Evolutionary conservation across 805 yeast species (phyloP), one percentile per base, ranked within the genome.

Genomic region (Dipodascopsis uninucleata): DNA sequence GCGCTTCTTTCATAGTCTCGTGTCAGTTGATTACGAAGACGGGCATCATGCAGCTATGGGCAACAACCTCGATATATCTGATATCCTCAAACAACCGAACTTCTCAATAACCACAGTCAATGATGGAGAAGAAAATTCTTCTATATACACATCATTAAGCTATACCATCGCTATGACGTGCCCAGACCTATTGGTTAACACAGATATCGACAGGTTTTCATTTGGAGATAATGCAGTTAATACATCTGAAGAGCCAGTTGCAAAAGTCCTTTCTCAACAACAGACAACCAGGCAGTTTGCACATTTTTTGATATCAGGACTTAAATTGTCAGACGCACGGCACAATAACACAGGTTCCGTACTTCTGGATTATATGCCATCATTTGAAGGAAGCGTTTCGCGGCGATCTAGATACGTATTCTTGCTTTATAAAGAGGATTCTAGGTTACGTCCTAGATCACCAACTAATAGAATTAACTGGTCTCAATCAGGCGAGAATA

Each of bases 11-110:
- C 16, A 6, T 18, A 47, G 52, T 12, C 40, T 47, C 7, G 38
- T 47, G 24, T 47, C 52, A 16, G 50, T 44, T 8, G 52, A 47
- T 22, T 47, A 39, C 22, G 31, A 34, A 25, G 41, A 36, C 23
- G 51, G 38, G 10, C 41, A 48, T 21, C 46, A 48, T 16, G 53
- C 51, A 21, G 51, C 53, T 18, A 38, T 48, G 17, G 53, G 53
- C 23, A 48, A 48, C 28, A 41, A 41, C 17, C 36, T 48, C 9
- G 25, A 26, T 18, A 25, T 12, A 18, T 31, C 34, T 16, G 45
- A 39, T 29, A 17, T 35, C 9, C 14, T 26, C 17, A 17, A 14
- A 2, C 38, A n/a, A 4, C 53, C 53, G 5, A 28, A 34, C 8
- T 45, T 48, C 23, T 35, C 51, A 10, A 45, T 48, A 10, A 48